Conservation (phyloP, 108 stramenopile species). For the Poteriospumella lacustris region DNA sequence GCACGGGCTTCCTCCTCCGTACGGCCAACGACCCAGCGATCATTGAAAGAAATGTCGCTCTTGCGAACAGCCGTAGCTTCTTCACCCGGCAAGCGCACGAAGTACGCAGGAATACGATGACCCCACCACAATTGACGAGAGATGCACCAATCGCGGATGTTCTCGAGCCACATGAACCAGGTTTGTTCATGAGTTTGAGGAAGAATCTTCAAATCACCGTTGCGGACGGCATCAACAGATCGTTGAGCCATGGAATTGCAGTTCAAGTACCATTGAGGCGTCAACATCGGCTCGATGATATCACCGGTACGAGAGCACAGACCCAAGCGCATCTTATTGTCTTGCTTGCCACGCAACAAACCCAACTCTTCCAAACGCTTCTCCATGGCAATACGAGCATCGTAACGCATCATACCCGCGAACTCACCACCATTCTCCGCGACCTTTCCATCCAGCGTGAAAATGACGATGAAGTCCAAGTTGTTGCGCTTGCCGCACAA, state of each 20-base stretch:
- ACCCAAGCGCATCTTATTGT: constrained; percentile 92
- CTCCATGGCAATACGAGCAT: constrained; percentile 91
- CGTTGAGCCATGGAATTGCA: constrained; percentile 88
- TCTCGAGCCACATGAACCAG: constrained; percentile 87
- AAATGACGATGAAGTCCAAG: constrained; percentile 81
- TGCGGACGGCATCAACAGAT: constrained; percentile 83
- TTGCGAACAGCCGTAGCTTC: constrained; percentile 45
- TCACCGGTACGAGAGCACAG: constrained; percentile 93
- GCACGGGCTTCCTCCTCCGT: constrained; percentile 75
- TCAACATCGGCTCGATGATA: constrained; percentile 96
- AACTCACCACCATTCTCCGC: constrained; percentile 64
- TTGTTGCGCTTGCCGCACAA: constrained; percentile 91
- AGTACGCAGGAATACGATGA: constrained; percentile 99
- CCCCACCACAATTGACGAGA: constrained; percentile 99
- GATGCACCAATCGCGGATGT: constrained; percentile 97
- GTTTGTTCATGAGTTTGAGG: constrained; percentile 82
- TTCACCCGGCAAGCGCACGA: constrained; percentile 73
- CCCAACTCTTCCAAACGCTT: constrained; percentile 86
- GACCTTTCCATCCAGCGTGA: constrained; percentile 82
- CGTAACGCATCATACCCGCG: constrained; percentile 94
- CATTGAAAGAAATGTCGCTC: constrained; percentile 75
- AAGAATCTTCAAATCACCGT: constrained; percentile 83
- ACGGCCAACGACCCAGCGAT: constrained; percentile 91
- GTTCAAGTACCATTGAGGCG: constrained; percentile 96
- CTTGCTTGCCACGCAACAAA: constrained; percentile 82